These are phyloP conservation scores for Quercus suber DNA, from an alignment of 306 rosid species.

Conservation along the genomic window DNA sequence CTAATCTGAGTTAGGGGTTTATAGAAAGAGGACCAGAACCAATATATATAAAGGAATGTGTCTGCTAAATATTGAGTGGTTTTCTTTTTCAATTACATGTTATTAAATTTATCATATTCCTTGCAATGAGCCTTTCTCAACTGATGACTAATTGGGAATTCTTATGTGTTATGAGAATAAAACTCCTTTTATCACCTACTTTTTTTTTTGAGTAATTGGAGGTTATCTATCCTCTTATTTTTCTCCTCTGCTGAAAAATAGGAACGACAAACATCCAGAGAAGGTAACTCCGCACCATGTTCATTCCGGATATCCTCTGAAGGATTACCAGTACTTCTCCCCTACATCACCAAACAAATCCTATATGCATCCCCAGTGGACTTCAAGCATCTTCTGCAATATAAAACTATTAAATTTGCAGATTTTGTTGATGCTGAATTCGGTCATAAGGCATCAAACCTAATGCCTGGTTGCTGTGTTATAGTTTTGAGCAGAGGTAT, in stretches of 20 bases:
- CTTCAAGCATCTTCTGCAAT: constrained; percentile 77
- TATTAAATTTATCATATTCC: not conserved
- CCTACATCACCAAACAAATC: constrained; percentile 76
- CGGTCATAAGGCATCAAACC: constrained; percentile 59
- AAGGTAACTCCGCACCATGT: constrained; percentile 78
- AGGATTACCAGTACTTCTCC: constrained; percentile 89
- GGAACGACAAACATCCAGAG: constrained; percentile 95
- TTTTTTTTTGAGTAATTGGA: not conserved
- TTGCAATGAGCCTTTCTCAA: not conserved
- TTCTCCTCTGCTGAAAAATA: constrained; percentile 18
- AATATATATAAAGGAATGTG: not conserved
- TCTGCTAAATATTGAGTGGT: not conserved
- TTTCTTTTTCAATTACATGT: not conserved
- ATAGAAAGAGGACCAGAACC: not conserved
- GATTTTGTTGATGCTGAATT: constrained; percentile 80
- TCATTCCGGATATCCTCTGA: constrained; percentile 87
- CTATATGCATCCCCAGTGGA: constrained; percentile 62
- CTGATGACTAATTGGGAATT: not conserved
- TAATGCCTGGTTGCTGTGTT: constrained; percentile 87
- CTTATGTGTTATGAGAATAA: not conserved
- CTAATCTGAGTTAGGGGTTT: not conserved
- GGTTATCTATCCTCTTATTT: constrained; percentile 4
- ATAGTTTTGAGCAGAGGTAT: constrained; percentile 68
- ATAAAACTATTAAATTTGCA: constrained; percentile 68
- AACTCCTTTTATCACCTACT: constrained; percentile 2